Evolutionary conservation across 495 filamentous ascomycete species (phyloP).

Genomic region (Rhypophila decipiens): DNA sequence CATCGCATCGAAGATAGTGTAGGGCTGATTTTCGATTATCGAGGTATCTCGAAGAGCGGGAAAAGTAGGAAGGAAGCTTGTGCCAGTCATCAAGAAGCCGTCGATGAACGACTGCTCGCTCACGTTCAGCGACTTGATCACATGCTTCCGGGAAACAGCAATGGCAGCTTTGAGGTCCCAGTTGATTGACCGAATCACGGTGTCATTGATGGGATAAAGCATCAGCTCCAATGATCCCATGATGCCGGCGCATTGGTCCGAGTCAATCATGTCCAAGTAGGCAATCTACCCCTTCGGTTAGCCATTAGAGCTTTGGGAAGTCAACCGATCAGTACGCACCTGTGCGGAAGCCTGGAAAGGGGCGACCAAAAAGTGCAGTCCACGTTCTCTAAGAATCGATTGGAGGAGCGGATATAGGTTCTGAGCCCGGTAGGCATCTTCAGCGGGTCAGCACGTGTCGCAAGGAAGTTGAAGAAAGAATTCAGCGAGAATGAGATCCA

Average conservation of each 20-base stretch:
- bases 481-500: conserved; percentile 10
- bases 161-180: conserved; percentile 57
- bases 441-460: too few relatives aligned
- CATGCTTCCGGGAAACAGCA: conserved; percentile 64
- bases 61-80: conserved; percentile 67
- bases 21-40: conserved; percentile 41
- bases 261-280: conserved; percentile 66
- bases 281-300: conserved; percentile 55
- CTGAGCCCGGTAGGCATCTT: conserved; percentile 52
- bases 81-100: conserved; percentile 77
- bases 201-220: conserved; percentile 75
- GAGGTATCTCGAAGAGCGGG: conserved; percentile 59
- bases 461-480: too few relatives aligned
- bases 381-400: conserved; percentile 59
- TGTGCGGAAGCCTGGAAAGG: conserved; percentile 88
- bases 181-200: conserved; percentile 70
- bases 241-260: conserved; percentile 65
- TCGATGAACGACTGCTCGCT: conserved; percentile 72
- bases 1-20: conserved; percentile 59
- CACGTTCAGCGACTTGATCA: conserved; percentile 64
- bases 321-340: conserved; percentile 41
- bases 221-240: conserved; percentile 84
- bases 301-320: conserved; percentile 1
- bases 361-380: conserved; percentile 74
- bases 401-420: conserved; percentile 70